Conservation (phyloP, 768 basidiomycete genomes). For the Pisolithus orientalis region DNA sequence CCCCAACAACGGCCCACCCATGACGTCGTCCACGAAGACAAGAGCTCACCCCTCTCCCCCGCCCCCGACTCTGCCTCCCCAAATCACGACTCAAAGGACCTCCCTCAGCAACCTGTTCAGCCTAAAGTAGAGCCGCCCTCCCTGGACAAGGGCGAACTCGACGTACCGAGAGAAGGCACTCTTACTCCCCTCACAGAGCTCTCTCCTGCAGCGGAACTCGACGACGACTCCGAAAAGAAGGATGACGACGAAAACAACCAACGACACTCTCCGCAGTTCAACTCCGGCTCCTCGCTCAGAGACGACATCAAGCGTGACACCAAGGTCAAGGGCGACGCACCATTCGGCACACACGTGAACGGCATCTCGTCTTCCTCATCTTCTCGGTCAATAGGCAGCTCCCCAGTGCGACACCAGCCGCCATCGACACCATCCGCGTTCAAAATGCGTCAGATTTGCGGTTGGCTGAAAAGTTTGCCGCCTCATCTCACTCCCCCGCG, state of each 20-base stretch:
- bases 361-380: constrained; percentile 15
- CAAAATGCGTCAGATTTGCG: constrained; percentile 19
- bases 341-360: constrained; percentile 12
- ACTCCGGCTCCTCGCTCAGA: constrained; percentile 10
- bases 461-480: constrained; percentile 15
- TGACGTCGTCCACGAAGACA: constrained; percentile 29
- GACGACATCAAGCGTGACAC: constrained; percentile 4
- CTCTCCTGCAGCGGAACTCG: constrained; percentile 58
- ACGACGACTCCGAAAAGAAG: constrained; percentile 31
- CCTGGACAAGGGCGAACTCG: constrained; percentile 26
- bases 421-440: constrained; percentile 10
- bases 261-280: constrained; percentile 5
- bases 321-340: constrained; percentile 11
- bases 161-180: constrained; percentile 35
- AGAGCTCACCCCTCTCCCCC: constrained; percentile 54
- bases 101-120: constrained; percentile 14
- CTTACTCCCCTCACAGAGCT: constrained; percentile 76
- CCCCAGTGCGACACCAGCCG: constrained; percentile 16
- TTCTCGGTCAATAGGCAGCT: constrained; percentile 10
- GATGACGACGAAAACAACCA: constrained; percentile 33
- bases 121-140: constrained; percentile 10
- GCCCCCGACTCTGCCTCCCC: constrained; percentile 42
- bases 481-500: constrained; percentile 22
- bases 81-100: constrained; percentile 17
- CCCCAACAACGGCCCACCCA: constrained; percentile 10